Evolutionary conservation across 306 rosid genomes (phyloP), one percentile per base, ranked within the genome.

Genomic region (Sicyos edulis): DNA sequence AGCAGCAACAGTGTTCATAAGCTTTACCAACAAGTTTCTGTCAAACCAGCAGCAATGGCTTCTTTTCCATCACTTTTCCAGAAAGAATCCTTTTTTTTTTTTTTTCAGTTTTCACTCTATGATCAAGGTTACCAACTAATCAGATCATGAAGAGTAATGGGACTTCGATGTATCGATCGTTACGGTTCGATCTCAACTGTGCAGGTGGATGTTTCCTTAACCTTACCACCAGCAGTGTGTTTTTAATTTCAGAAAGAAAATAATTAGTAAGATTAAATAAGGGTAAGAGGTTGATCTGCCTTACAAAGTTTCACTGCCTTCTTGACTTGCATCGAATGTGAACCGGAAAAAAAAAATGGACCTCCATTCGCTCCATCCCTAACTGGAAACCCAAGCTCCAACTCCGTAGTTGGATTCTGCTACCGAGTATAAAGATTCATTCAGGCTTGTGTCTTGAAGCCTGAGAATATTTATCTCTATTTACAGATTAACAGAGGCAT

Each of bases 311-410:
- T 42, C 85, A 68, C 83, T 83, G 79, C 81, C 85, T 81, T 76
- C 88, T 87, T 74, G 29, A 29, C 76, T 57, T 74, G 79, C 80
- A 76, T 80, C 78, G 96, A 89, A 92, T 91, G 90, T 75, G 87
- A 85, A 84, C 85, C 83, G 56, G 85, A 87, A 87, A 80, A 87
- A 87, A 87, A 80, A 83, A 80, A 74, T 84, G 49, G 84, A 86
- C 98, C 98, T 87, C 97, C 93, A 79, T 81, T 87, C 80, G 96
- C 96, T 90, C 96, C 85, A 76, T 90, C 83, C 96, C 90, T 82
- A 82, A 63, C 51, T 67, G 96, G 96, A 90, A 86, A 78, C 72
- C 70, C 80, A 86, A 90, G 97, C 99, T 80, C 95, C 99, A 86
- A 89, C 96, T 57, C 89, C 93, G 29, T 73, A 73, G 92, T 86